Conservation (phyloP, 129 eudicot species). For the Heracleum sosnowskyi region DNA sequence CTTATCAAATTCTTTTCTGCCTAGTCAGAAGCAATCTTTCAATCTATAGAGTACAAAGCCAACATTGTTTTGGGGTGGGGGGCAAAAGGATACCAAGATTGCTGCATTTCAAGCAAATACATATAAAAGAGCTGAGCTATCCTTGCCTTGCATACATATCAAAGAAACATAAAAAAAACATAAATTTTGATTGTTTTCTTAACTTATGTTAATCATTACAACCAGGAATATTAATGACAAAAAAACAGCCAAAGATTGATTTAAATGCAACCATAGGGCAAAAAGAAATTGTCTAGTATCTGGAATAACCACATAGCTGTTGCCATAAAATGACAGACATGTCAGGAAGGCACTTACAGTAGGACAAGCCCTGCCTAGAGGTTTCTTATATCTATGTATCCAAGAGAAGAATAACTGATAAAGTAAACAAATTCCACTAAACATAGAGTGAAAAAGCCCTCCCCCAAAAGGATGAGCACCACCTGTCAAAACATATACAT, state of each 20-base stretch:
- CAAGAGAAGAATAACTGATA: not conserved
- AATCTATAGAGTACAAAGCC: too few species aligned
- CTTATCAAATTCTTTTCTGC: too few species aligned
- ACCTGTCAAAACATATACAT: not conserved
- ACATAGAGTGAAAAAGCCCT: not conserved
- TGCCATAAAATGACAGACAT: not conserved
- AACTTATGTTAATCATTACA: not conserved
- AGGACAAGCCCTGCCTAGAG: not conserved
- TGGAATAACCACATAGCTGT: not conserved
- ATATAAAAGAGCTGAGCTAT: too few species aligned
- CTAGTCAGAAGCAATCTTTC: too few species aligned
- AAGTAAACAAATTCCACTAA: not conserved
- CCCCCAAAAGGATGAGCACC: not conserved
- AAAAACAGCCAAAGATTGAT: not conserved
- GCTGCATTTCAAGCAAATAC: not conserved
- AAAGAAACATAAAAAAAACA: not conserved
- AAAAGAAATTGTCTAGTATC: not conserved
- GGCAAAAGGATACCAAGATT: not conserved
- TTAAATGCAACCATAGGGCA: not conserved
- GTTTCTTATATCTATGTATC: not conserved
- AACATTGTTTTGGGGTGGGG: too few species aligned
- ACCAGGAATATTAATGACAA: not conserved
- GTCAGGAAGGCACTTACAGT: not conserved
- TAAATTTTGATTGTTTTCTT: not conserved
- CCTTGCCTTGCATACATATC: not conserved